Percentiles rank a stretch among this genome's conserved stretches.
phyloP scores from a whole-genome alignment of 345 rosid genomes.

The Chamaenerion angustifolium region DNA sequence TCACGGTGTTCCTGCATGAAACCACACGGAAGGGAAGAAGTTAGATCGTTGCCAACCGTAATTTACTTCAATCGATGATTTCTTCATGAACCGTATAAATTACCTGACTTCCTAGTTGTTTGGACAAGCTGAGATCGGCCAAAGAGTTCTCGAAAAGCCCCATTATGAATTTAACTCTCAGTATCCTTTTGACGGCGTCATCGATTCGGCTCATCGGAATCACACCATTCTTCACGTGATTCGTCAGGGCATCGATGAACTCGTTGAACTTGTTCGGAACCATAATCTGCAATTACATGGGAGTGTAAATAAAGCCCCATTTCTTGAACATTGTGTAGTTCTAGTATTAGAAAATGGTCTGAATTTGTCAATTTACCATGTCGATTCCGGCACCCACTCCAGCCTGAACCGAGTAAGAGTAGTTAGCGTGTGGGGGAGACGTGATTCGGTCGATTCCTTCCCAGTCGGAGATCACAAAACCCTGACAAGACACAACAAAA shows the following conservation, averaged over 20 bases:
- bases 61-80: background rate
- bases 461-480: conserved; percentile 61
- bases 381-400: conserved; percentile 48
- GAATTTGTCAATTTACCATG: conserved; percentile 24
- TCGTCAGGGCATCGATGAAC: conserved; percentile 35
- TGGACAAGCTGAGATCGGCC: conserved; percentile 24
- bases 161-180: conserved; percentile 48
- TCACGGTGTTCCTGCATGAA: conserved; percentile 42
- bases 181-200: conserved; percentile 52
- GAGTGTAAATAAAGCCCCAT: background rate
- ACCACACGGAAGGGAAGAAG: background rate
- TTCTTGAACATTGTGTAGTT: too few species aligned
- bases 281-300: conserved; percentile 19
- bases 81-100: background rate
- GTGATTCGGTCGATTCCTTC: conserved; percentile 55
- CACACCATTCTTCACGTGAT: conserved; percentile 26
- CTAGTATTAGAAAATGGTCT: background rate
- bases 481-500: conserved; percentile 18
- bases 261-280: conserved; percentile 32
- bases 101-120: conserved; percentile 29
- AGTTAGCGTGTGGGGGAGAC: conserved; percentile 52
- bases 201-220: conserved; percentile 49
- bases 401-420: conserved; percentile 35
- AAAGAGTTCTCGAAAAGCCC: conserved; percentile 43
- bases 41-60: background rate